Evolutionary conservation across 768 basidiomycete genomes (phyloP), one percentile per base, ranked within the genome.

Genomic region (Boletus vinaceobasis): DNA sequence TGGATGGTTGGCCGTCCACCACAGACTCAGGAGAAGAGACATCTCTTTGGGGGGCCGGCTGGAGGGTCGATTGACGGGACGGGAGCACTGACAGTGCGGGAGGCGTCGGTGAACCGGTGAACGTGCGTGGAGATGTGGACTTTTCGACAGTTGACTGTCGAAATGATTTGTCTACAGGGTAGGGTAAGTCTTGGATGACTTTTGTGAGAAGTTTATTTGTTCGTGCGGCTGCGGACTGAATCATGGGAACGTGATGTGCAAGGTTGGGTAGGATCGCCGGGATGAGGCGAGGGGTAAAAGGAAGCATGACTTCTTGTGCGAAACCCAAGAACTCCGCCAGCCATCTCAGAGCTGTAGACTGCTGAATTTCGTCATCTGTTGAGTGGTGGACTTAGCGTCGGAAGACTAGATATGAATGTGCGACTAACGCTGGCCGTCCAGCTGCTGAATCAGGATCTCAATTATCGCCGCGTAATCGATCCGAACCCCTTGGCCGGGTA

Each of bases 321-420:
- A 98, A 93, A 45, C 76, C 79, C 32, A 98, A 75, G 72, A 98
- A 93, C 59, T 94, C 92, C 7, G 90, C 83, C 23, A 99, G 76
- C 97, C 97, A 99, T 56, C 83, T 78, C 15, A 99, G 79, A n/a
- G 94, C 91, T 0, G 90, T 95, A 0, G 90, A 91, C 62, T 97
- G 93, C 60, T 97, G 94, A 29, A 96, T 90, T 66, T 96, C 94
- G 57, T 93, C 90, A 64, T 98, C 97, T 48, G 53, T 21, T 26
- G 36, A 49, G 43, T 38, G 14, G 49, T 48, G 7, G 47, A 31
- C 19, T 58, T 14, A 48, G 27, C 45, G 33, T 33, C 38, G 48
- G 57, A 35, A 33, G 17, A 56, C 35, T 45, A 46, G 31, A 52
- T 35, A 45, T 31, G 33, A 32, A 29, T 31, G 55, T 45, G 48